Conservation (phyloP, 2,329 filamentous ascomycete genomes). For the Trichoderma cornu-damae region DNA sequence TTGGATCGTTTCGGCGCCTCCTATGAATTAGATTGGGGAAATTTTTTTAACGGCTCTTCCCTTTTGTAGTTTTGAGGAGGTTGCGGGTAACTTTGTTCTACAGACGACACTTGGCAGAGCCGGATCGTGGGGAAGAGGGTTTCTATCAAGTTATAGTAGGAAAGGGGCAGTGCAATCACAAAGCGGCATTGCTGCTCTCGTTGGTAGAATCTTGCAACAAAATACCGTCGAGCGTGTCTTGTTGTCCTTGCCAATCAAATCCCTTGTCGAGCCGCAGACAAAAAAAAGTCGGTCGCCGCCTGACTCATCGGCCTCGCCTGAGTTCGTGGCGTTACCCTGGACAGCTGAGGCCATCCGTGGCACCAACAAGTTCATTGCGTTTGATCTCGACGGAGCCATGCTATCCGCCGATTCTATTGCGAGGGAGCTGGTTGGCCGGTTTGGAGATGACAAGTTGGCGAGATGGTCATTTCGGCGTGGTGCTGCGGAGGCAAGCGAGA, state of each 20-base stretch:
- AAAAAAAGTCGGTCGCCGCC: not conserved
- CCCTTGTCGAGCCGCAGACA: not conserved
- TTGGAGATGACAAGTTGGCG: constrained; percentile 58
- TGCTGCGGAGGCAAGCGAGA: constrained; percentile 49
- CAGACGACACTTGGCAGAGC: not conserved
- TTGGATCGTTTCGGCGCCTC: not conserved
- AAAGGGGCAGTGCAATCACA: not conserved
- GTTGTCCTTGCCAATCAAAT: not conserved
- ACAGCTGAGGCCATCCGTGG: constrained; percentile 25
- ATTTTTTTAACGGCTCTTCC: not conserved
- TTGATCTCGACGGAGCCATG: constrained; percentile 72
- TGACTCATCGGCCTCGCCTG: constrained; percentile 18
- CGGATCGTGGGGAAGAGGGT: not conserved
- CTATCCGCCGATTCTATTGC: constrained; percentile 67
- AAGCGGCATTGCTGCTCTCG: not conserved
- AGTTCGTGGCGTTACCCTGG: not conserved
- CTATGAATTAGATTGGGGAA: constrained; percentile 1
- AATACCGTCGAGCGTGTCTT: not conserved
- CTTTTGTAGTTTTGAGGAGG: constrained; percentile 13
- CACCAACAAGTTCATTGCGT: constrained; percentile 53
- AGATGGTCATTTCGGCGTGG: constrained; percentile 58
- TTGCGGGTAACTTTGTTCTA: constrained; percentile 8
- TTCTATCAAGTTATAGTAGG: not conserved
- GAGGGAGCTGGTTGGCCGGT: constrained; percentile 51
- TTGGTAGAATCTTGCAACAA: not conserved